A percentile compares a stretch with the other conserved stretches of the same genome.
Evolutionary conservation across 1,139 yeast species (phyloP).

Genomic region (Hyphopichia pseudoburtonii): DNA sequence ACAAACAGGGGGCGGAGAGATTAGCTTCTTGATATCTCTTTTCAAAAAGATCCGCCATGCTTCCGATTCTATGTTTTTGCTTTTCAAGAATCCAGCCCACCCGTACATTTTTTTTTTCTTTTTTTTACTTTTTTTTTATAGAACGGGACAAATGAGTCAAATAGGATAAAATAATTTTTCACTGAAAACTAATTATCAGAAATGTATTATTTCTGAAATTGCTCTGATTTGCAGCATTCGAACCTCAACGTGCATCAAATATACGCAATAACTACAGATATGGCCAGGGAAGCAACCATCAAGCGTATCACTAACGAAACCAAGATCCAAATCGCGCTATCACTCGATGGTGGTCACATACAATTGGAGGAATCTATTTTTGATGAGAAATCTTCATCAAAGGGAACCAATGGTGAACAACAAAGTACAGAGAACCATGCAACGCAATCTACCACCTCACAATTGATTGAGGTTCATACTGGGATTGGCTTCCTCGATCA

Average conservation of each 20-base stretch:
- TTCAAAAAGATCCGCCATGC: too few species aligned
- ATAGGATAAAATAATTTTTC: too few species aligned
- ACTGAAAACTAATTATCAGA: too few species aligned
- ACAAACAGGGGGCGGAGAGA: too few species aligned
- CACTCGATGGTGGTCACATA: conserved; percentile 80
- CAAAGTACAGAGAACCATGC: conserved; percentile 52
- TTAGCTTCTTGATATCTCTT: too few species aligned
- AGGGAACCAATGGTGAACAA: conserved; percentile 17
- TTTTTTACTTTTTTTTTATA: too few species aligned
- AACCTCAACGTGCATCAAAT: neutral
- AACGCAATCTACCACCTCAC: conserved; percentile 59
- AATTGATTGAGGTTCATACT: conserved; percentile 76
- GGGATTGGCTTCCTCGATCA: conserved; percentile 96
- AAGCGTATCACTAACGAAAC: conserved; percentile 88
- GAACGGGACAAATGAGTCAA: too few species aligned
- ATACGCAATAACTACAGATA: conserved; percentile 3
- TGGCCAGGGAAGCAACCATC: conserved; percentile 48
- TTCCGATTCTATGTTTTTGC: too few species aligned
- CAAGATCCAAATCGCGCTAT: conserved; percentile 80
- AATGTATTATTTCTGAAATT: neutral
- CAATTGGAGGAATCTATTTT: conserved; percentile 58
- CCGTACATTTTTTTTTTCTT: too few species aligned
- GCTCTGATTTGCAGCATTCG: neutral
- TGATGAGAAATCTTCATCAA: conserved; percentile 20
- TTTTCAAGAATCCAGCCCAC: too few species aligned